These are phyloP conservation scores for Cicer yamashitae DNA, from an alignment of 306 rosid species.

Conservation along the genomic window DNA sequence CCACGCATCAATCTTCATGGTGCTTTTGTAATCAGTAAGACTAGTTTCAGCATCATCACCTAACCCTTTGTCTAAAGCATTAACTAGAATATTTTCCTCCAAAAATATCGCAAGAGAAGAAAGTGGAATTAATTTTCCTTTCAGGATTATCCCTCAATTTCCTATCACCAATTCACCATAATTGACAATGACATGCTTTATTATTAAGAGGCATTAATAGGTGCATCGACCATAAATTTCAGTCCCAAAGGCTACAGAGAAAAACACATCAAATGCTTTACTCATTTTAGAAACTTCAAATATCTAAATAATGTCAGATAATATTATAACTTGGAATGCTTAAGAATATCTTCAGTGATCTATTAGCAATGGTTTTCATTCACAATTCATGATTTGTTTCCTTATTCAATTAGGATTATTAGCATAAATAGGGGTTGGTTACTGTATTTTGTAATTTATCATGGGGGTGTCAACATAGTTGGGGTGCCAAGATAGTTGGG, in stretches of 20 bases:
- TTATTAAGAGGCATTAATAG: not conserved
- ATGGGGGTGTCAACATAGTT: not conserved
- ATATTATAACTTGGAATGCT: not conserved
- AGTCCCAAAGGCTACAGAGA: constrained; percentile 32
- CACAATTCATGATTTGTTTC: constrained; percentile 21
- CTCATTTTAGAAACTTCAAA: not conserved
- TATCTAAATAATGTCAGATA: not conserved
- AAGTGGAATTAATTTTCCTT: constrained; percentile 19
- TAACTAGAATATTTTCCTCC: constrained; percentile 13
- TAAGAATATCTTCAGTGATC: constrained; percentile 12
- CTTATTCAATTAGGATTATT: constrained; percentile 14
- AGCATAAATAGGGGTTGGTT: constrained; percentile 8
- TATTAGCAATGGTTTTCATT: constrained; percentile 7
- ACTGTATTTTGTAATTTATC: constrained; percentile 14
- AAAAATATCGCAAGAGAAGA: constrained; percentile 21
- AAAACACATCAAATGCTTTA: constrained; percentile 7
- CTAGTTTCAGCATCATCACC: constrained; percentile 30
- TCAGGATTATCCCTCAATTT: constrained; percentile 6
- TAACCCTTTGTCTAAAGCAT: constrained; percentile 27
- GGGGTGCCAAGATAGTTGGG: too few species aligned
- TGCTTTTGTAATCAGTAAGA: constrained; percentile 22
- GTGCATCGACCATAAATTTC: constrained; percentile 14
- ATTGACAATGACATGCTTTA: not conserved
- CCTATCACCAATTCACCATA: constrained; percentile 6
- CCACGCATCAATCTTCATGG: constrained; percentile 3